These are phyloP conservation scores for Maudiozyma turicensis DNA, from an alignment of 805 yeast species.

Conservation along the genomic window DNA sequence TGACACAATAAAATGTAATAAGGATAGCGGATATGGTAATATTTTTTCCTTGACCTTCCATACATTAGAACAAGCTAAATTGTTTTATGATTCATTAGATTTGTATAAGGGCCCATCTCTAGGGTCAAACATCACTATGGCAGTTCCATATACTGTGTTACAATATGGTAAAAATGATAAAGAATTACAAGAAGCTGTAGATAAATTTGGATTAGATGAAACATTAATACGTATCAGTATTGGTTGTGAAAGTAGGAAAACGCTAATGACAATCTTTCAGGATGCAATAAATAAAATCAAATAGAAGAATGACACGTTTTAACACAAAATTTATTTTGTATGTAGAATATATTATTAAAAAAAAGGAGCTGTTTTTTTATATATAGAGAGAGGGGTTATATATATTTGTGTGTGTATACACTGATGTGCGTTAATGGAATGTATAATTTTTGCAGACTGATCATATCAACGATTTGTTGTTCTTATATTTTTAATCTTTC, in stretches of 20 bases:
- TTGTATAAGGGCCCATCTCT: constrained; percentile 72
- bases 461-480: neutral
- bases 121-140: constrained; percentile 74
- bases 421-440: neutral
- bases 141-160: constrained; percentile 80
- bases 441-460: neutral
- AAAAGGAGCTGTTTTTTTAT: no score
- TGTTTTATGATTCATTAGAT: constrained; percentile 54
- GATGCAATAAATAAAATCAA: constrained; percentile 38
- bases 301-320: neutral
- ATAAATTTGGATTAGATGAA: constrained; percentile 70
- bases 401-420: no score
- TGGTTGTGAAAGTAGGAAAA: constrained; percentile 68
- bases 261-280: constrained; percentile 41
- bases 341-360: no score
- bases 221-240: constrained; percentile 71
- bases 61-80: constrained; percentile 51
- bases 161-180: constrained; percentile 41
- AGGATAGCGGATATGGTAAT: constrained; percentile 83
- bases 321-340: no score
- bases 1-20: constrained; percentile 52
- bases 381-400: no score
- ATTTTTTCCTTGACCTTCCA: constrained; percentile 65
- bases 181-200: constrained; percentile 67
- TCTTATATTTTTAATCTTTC: neutral